Evolutionary conservation across 73 alveolate genomes (phyloP).

Genomic region (Symbiodinium natans): DNA sequence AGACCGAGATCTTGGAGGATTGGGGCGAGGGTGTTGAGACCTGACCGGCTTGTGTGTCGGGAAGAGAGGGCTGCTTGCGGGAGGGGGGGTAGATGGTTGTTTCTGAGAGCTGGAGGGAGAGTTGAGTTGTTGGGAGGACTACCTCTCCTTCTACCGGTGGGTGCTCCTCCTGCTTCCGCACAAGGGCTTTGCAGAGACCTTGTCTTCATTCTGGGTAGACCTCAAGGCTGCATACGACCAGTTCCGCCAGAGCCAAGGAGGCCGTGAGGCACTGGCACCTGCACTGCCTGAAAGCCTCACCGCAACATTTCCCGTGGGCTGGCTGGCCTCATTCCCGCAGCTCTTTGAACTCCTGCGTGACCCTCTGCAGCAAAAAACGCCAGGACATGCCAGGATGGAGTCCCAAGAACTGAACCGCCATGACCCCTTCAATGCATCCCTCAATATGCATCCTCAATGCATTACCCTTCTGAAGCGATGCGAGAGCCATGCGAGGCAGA

Average conservation of each 20-base stretch:
- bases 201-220: slow-evolving; percentile 53
- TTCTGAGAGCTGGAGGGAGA: no score
- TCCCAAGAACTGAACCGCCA: no score
- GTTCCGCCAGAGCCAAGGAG: slow-evolving; percentile 14
- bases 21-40: not conserved
- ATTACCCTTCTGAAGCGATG: no score
- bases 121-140: not conserved
- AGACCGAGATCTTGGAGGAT: slow-evolving; percentile 25
- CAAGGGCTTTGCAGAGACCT: slow-evolving; percentile 2
- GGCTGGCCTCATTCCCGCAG: slow-evolving; percentile 57
- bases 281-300: not conserved
- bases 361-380: not conserved
- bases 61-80: no score
- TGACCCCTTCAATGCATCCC: no score
- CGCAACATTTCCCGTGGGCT: not conserved
- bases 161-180: slow-evolving; percentile 48
- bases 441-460: no score
- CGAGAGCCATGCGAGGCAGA: no score
- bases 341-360: slow-evolving; percentile 17
- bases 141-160: slow-evolving; percentile 51
- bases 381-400: no score
- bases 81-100: no score
- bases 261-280: not conserved
- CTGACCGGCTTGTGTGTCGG: no score
- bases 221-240: slow-evolving; percentile 66